Base-by-base conservation (phyloP, 2,329 filamentous ascomycete genomes). In the Paecilomyces sp. region DNA sequence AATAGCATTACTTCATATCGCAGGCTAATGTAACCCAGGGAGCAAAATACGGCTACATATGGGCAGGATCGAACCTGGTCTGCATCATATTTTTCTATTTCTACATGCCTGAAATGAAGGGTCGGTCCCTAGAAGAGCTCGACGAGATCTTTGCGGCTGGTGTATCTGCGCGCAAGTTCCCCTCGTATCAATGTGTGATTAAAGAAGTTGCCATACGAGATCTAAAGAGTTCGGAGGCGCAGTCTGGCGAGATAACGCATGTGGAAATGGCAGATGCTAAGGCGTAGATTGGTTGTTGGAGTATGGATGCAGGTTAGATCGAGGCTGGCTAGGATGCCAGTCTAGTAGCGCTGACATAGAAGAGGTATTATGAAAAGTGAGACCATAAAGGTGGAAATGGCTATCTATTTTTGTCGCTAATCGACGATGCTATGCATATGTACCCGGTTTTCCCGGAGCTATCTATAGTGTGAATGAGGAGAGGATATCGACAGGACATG, bases 91-190 rank as follows among this genome's bases (percentile, higher is more conserved):
- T 69, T 54, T 62, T 68, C 18, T 69, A 62, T 53, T 67, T 68
- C 58, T 68, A 66, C 51, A 65, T 72, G 33, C 68, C 68, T 1
- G 71, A 73, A 58, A 70, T 71, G 59, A 70, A 71, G 53, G 66
- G 67, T 7, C 63, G 68, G 7, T 67, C 68, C n/a, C 63, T 74
- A 1, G 70, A 74, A 59, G 68, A 71, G 53, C 63, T 72, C 34
- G 70, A 74, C 55, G 62, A 66, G 24, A 68, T 71, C 13, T 72
- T 72, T 57, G 64, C 60, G n/a, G 60, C 61, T 2, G 54, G 61
- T 11, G 60, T 68, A 8, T 60, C 62, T 9, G 57, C 65, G 24
- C 57, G 61, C 51, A 67, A 64, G 6, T 66, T 68, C 52, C 28
- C 50, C 22, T 60, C 54, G 3, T 66, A 68, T 47, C 58, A 60